Base-by-base conservation (phyloP, 495 filamentous ascomycete species). In the Penicillium paxilli region DNA sequence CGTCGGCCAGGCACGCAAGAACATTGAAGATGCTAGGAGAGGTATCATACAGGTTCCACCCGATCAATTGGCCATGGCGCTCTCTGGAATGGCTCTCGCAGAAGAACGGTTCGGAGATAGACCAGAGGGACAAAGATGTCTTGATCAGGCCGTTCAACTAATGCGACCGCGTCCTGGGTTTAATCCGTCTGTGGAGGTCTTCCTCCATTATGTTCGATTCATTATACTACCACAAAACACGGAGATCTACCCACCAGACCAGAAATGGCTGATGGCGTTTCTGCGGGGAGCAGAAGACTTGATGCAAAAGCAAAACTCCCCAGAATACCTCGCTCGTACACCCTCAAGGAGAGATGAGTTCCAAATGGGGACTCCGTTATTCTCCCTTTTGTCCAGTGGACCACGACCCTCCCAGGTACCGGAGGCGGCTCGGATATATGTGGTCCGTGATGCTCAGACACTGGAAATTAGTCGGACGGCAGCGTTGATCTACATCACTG, bases 391-490 rank as follows among this genome's bases (percentile, higher is more conserved):
- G 1, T 76, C 73, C n/a, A 75, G 69, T 51, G 75, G 75, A 16
- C 75, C 75, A 10, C 71, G 66, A 9, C 75, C 75, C 16, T 68
- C 72, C n/a, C 65, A 68, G 37, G 70, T 78, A 1, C 75, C 75
- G 19, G 59, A 65, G 0, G 68, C 55, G 16, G 65, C 64, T 4
- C 75, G 72, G 49, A 67, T 66, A 41, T 78, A 74, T 44, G 72
- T 78, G 17, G 66, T 78, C 9, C 63, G 51, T 11, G 61, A 66
- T 24, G 53, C 55, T 11, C 60, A 64, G 14, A 75, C 70, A 11
- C 71, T 73, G 50, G 75, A 78, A 47, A 52, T 70, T 44, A 68
- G 63, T 23, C 75, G 72, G 35, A 73, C 75, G 1, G 71, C 69
- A 1, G 59, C 69, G 0, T 60, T 78, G 20, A 75, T 78, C 33